phyloP scores from a whole-genome alignment of 441 rosid species.

The Eruca vesicaria region DNA sequence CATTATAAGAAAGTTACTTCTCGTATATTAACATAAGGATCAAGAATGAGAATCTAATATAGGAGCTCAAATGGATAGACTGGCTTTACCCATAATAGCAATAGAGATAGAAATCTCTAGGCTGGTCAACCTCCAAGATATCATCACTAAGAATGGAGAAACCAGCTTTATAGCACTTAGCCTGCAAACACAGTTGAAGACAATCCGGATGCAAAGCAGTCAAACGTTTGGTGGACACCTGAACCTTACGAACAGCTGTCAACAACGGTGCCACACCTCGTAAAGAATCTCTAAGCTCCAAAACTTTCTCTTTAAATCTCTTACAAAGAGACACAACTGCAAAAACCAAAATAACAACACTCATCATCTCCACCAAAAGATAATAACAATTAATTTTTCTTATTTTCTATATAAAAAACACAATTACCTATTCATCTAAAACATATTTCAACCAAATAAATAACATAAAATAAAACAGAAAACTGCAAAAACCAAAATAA shows the following conservation, averaged over 20 bases:
- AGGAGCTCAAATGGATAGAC: too few species aligned
- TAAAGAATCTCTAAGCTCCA: constrained; percentile 61
- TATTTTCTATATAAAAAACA: too few species aligned
- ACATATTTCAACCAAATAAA: too few species aligned
- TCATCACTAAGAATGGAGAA: constrained; percentile 79
- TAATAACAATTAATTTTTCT: too few species aligned
- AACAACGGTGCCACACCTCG: constrained; percentile 80
- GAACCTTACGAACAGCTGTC: constrained; percentile 71
- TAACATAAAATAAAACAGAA: too few species aligned
- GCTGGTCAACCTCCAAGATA: constrained; percentile 85
- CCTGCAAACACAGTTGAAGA: constrained; percentile 80
- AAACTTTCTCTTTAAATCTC: constrained; percentile 77
- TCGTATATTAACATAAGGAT: neutral
- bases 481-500: constrained; percentile 47
- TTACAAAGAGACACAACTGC: constrained; percentile 77
- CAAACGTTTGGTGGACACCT: constrained; percentile 67
- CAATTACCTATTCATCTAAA: too few species aligned
- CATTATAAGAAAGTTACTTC: neutral
- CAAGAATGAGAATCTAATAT: neutral
- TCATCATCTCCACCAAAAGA: constrained; percentile 4
- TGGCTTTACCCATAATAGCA: constrained; percentile 98
- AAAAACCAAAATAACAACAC: constrained; percentile 12
- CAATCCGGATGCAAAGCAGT: constrained; percentile 91
- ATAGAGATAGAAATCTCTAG: constrained; percentile 85
- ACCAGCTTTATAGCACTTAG: constrained; percentile 79